Conservation (phyloP, 192 early-diverging fungal species). For the Podila clonocystis region DNA sequence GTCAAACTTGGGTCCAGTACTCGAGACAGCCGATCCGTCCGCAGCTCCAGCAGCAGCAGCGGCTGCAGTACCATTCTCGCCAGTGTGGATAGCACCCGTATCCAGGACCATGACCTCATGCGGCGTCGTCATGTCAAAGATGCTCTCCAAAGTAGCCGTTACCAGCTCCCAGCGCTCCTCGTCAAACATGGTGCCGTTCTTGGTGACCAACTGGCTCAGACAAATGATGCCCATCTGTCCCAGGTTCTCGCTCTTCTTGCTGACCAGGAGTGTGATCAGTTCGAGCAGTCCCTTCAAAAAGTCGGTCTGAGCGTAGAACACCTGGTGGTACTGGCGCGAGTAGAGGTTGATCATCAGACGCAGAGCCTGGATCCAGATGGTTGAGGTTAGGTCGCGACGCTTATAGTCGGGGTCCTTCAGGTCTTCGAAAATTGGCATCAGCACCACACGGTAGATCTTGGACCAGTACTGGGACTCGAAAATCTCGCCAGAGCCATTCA, state of each 20-base stretch:
- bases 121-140: constrained; percentile 90
- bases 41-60: constrained; percentile 1
- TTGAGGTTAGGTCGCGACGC: constrained; percentile 85
- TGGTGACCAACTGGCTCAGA: constrained; percentile 87
- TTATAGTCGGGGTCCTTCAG: constrained; percentile 82
- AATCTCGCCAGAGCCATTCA: constrained; percentile 79
- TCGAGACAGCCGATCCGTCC: neutral
- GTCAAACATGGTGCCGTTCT: constrained; percentile 78
- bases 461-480: constrained; percentile 88
- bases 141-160: constrained; percentile 71
- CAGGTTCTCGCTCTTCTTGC: constrained; percentile 84
- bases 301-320: constrained; percentile 76
- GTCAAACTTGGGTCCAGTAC: constrained; percentile 60
- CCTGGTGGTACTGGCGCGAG: constrained; percentile 73
- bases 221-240: constrained; percentile 91
- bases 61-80: neutral
- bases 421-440: constrained; percentile 94
- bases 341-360: constrained; percentile 89
- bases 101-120: constrained; percentile 72
- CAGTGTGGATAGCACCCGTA: constrained; percentile 6
- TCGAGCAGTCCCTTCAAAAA: constrained; percentile 84
- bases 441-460: constrained; percentile 80
- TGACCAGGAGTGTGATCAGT: constrained; percentile 57
- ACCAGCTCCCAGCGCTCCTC: constrained; percentile 80
- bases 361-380: constrained; percentile 92